phyloP scores from a whole-genome alignment of 306 rosid species.

The Vigna unguiculata region DNA sequence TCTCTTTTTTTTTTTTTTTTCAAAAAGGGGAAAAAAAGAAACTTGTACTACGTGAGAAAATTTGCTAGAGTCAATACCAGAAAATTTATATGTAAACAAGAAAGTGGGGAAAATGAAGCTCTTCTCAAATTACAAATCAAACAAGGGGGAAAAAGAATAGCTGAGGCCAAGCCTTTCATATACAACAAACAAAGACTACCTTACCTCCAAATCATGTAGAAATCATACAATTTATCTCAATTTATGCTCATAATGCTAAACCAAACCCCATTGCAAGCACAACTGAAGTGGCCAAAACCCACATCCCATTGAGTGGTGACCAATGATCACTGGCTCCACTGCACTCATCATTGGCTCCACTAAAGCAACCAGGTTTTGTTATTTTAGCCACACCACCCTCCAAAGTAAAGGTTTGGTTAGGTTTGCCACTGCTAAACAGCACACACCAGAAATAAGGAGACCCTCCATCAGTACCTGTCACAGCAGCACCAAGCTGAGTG shows the following conservation, averaged over 20 bases:
- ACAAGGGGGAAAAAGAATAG: conserved; percentile 38
- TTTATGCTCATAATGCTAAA: conserved; percentile 56
- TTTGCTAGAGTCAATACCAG: conserved; percentile 39
- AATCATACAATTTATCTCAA: conserved; percentile 31
- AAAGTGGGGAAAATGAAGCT: conserved; percentile 34
- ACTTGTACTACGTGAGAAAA: conserved; percentile 7
- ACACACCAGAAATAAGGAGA: conserved; percentile 96
- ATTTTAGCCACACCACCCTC: conserved; percentile 74
- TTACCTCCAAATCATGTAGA: conserved; percentile 37
- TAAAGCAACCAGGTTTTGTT: conserved; percentile 89
- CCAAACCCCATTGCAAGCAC: conserved; percentile 53
- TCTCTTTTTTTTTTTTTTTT: neutral
- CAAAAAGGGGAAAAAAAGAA: neutral
- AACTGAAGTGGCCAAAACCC: conserved; percentile 56
- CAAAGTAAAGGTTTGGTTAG: conserved; percentile 66
- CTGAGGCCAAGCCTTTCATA: conserved; percentile 47
- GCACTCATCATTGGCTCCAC: conserved; percentile 85
- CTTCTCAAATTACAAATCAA: conserved; percentile 39
- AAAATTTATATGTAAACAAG: conserved; percentile 36
- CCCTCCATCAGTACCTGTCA: conserved; percentile 83
- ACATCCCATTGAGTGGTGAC: conserved; percentile 49
- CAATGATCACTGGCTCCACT: conserved; percentile 57
- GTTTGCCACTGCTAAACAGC: conserved; percentile 78
- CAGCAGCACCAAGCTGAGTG: conserved; percentile 93
- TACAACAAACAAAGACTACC: conserved; percentile 42